Conservation (phyloP, 163 green algal genomes). For the Scenedesmus sp. region DNA sequence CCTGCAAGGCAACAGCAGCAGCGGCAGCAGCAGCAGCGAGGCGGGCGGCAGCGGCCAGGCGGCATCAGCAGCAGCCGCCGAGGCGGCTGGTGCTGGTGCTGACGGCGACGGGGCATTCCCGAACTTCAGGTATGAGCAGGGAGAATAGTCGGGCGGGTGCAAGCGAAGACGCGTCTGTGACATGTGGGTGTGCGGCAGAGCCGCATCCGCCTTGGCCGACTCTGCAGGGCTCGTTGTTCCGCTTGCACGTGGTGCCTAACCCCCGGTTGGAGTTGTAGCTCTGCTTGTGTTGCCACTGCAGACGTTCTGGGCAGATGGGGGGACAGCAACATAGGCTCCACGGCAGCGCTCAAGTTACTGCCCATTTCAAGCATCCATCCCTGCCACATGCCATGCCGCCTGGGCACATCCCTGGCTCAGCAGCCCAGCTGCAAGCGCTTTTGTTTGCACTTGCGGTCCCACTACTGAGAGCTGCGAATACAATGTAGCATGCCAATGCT, state of each 20-base stretch:
- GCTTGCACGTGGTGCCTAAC: too few species aligned
- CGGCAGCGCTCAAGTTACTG: too few species aligned
- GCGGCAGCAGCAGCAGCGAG: neutral
- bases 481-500: neutral
- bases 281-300: too few species aligned
- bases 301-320: too few species aligned
- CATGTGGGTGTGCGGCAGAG: neutral
- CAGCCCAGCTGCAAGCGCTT: neutral
- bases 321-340: too few species aligned
- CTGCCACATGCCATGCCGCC: neutral
- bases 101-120: conserved; percentile 56
- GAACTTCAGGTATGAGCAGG: conserved; percentile 52
- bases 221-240: too few species aligned
- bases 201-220: neutral
- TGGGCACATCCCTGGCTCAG: neutral
- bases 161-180: neutral
- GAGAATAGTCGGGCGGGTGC: too few species aligned
- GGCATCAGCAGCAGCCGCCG: conserved; percentile 1
- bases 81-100: neutral
- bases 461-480: neutral
- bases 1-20: conserved; percentile 31
- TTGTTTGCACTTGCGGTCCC: neutral
- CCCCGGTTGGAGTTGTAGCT: too few species aligned
- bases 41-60: neutral
- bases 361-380: too few species aligned